Evolutionary conservation across 1,284 basidiomycete species (phyloP).

Genomic region (Stereum hirsutum): DNA sequence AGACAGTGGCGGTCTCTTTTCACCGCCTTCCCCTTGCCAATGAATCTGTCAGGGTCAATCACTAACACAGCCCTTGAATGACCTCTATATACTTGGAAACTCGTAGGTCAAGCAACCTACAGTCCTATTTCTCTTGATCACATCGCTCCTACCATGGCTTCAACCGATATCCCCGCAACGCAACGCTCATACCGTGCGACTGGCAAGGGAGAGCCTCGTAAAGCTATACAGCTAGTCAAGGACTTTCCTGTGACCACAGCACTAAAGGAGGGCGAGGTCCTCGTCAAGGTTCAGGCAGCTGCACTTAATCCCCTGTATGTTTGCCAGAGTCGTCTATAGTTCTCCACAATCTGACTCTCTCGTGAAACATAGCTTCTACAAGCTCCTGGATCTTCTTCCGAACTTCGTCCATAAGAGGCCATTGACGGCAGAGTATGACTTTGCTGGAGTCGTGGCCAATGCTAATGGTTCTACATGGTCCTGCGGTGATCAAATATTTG

Average conservation of each 20-base stretch:
- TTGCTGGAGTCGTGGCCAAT: slow-evolving; percentile 51
- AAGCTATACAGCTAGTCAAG: slow-evolving; percentile 34
- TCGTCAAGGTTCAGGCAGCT: slow-evolving; percentile 53
- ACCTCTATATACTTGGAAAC: too few species aligned
- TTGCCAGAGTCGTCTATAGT: neutral
- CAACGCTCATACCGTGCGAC: slow-evolving; percentile 27
- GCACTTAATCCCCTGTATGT: slow-evolving; percentile 62
- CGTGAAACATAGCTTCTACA: slow-evolving; percentile 34
- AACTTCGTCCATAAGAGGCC: slow-evolving; percentile 39
- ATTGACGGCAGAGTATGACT: slow-evolving; percentile 46
- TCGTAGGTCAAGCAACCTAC: too few species aligned
- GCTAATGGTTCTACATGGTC: slow-evolving; percentile 40
- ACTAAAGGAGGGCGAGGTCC: slow-evolving; percentile 36
- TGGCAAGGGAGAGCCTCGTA: slow-evolving; percentile 26
- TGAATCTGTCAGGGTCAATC: too few species aligned
- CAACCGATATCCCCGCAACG: slow-evolving; percentile 11
- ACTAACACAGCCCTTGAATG: too few species aligned
- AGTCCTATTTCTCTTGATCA: too few species aligned
- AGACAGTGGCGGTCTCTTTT: too few species aligned
- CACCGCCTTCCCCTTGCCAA: too few species aligned
- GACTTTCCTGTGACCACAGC: slow-evolving; percentile 37
- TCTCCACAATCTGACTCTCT: neutral
- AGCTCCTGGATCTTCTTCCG: slow-evolving; percentile 42
- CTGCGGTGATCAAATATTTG: slow-evolving; percentile 53
- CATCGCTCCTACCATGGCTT: too few species aligned